These are phyloP conservation scores for Lathyrus aphaca DNA, from an alignment of 306 rosid species.

Conservation along the genomic window DNA sequence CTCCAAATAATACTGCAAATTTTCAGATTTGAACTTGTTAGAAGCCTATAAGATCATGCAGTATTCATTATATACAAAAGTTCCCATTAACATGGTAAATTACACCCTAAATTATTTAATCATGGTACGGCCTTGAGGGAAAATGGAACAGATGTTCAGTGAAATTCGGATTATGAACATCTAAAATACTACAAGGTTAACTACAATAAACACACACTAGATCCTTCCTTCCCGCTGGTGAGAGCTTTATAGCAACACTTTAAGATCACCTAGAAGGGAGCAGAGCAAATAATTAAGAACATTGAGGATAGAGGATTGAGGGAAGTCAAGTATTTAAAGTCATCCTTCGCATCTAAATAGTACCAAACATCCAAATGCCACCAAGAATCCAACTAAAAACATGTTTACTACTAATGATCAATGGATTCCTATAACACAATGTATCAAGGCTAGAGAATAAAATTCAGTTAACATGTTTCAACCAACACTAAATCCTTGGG, in stretches of 20 bases:
- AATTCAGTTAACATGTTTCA: conserved; percentile 13
- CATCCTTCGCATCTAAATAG: not conserved
- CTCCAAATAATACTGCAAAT: conserved; percentile 82
- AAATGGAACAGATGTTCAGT: not conserved
- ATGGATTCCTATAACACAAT: conserved; percentile 13
- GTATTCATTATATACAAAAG: conserved; percentile 7
- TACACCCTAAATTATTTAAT: not conserved
- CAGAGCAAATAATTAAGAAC: not conserved
- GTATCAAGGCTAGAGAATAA: conserved; percentile 1
- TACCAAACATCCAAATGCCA: not conserved
- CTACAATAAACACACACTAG: not conserved
- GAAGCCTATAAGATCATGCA: conserved; percentile 19
- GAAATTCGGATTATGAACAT: not conserved
- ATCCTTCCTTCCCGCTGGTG: not conserved
- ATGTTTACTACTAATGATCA: not conserved
- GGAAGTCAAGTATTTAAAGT: conserved; percentile 21
- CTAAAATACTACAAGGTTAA: not conserved
- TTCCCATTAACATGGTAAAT: conserved; percentile 2
- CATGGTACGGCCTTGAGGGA: not conserved
- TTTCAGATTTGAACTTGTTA: conserved; percentile 38
- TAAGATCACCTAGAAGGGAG: not conserved
- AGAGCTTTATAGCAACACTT: conserved; percentile 1
- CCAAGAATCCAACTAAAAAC: conserved; percentile 20
- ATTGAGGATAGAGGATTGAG: not conserved
- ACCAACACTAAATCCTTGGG: conserved; percentile 18